Percentiles rank a stretch among this genome's conserved stretches.
Evolutionary conservation across 164 flowering plant genomes (phyloP).

Genomic region (Nymphaea thermarum): DNA sequence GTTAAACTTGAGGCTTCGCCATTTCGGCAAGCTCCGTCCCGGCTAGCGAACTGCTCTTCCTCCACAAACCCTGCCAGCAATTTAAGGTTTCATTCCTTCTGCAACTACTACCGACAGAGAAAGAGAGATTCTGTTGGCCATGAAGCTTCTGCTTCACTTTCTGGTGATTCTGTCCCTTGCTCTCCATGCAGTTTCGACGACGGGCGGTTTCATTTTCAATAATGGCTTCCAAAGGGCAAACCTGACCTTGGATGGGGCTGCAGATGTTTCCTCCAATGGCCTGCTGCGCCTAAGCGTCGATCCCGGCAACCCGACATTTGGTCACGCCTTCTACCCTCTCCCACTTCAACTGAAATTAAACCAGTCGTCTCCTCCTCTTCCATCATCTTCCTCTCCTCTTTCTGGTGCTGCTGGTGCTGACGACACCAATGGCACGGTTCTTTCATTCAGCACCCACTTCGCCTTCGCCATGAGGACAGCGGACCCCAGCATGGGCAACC

Average conservation of each 20-base stretch:
- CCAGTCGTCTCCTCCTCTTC: neutral
- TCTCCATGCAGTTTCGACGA: neutral
- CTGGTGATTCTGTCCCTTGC: neutral
- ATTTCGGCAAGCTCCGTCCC: too few relatives aligned
- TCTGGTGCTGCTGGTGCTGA: too few relatives aligned
- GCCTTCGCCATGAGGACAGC: conserved; percentile 25
- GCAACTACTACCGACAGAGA: too few relatives aligned
- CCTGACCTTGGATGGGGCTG: conserved; percentile 9
- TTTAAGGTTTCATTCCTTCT: too few relatives aligned
- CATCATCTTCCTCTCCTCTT: conserved; percentile 16
- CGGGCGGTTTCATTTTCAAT: conserved; percentile 13
- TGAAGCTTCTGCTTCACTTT: neutral
- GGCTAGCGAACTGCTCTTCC: too few relatives aligned
- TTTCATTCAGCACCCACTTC: conserved; percentile 36
- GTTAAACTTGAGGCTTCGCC: too few relatives aligned
- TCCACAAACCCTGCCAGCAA: too few relatives aligned
- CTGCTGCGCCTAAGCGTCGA: conserved; percentile 24
- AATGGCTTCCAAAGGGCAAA: conserved; percentile 18
- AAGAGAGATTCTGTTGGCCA: neutral
- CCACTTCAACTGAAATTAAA: conserved; percentile 5
- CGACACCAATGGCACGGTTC: neutral
- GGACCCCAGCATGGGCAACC: conserved; percentile 11
- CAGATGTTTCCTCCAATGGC: conserved; percentile 18
- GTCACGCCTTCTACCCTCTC: conserved; percentile 32
- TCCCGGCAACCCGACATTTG: conserved; percentile 12